Percentiles rank a stretch among this genome's conserved stretches.
These are phyloP conservation scores for Rehmannia glutinosa DNA, from an alignment of 257 asterid species.

Conservation along the genomic window DNA sequence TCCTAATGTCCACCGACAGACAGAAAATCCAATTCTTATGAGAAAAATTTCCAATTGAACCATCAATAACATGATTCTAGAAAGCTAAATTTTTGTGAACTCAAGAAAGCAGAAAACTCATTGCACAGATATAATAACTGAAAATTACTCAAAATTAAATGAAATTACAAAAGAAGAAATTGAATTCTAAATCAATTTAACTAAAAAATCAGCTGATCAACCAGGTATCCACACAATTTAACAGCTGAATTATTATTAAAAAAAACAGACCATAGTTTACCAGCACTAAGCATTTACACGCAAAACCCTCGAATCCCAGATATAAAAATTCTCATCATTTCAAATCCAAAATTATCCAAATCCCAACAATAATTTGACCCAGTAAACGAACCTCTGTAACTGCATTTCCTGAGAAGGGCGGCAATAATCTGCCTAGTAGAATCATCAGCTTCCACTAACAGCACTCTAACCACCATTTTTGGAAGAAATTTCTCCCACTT, in stretches of 20 bases:
- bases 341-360: not conserved
- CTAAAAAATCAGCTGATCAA: constrained; percentile 17
- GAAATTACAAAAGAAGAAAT: not conserved
- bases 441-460: constrained; percentile 88
- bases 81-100: too few relatives aligned
- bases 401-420: constrained; percentile 93
- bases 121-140: not conserved
- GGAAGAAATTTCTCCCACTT: too few relatives aligned
- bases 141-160: not conserved
- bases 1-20: too few relatives aligned
- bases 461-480: constrained; percentile 76
- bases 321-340: not conserved
- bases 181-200: not conserved
- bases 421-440: constrained; percentile 90
- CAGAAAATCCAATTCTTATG: too few relatives aligned
- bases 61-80: not conserved
- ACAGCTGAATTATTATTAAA: too few relatives aligned
- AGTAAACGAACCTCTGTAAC: constrained; percentile 65
- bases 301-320: constrained; percentile 7
- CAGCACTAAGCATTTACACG: too few relatives aligned
- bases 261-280: too few relatives aligned
- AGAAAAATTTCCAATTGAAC: not conserved
- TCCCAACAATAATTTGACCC: not conserved
- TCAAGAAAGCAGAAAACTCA: not conserved
- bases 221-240: not conserved